phyloP scores from a whole-genome alignment of 495 filamentous ascomycete species.

The Terfezia claveryi region DNA sequence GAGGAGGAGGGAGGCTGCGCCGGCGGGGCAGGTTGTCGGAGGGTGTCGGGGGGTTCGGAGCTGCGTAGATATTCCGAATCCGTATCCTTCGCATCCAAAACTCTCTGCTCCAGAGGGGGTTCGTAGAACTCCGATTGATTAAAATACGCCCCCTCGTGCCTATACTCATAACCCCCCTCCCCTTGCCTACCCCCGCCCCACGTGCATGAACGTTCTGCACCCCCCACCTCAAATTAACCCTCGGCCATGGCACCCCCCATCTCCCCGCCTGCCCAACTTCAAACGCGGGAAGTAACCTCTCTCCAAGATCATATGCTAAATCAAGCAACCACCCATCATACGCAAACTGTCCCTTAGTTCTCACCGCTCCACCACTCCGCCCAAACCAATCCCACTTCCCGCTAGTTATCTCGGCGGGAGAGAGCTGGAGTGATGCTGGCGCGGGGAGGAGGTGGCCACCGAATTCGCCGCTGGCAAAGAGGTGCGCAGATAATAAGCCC shows the following conservation, averaged over 20 bases:
- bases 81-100: too few species aligned
- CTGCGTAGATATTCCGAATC: too few species aligned
- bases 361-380: not conserved
- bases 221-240: slow-evolving; percentile 84
- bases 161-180: not conserved
- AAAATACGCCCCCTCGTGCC: not conserved
- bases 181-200: not conserved
- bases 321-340: slow-evolving; percentile 81
- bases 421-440: not conserved
- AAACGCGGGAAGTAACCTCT: slow-evolving; percentile 73
- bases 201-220: slow-evolving; percentile 34
- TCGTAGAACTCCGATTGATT: not conserved
- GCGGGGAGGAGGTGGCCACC: slow-evolving; percentile 6
- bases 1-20: slow-evolving; percentile 78
- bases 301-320: slow-evolving; percentile 61
- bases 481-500: slow-evolving; percentile 73
- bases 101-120: not conserved
- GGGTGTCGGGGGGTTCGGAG: slow-evolving; percentile 31
- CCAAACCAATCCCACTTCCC: not conserved
- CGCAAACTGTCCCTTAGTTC: slow-evolving; percentile 27
- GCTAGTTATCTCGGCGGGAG: not conserved
- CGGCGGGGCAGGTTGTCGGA: slow-evolving; percentile 89
- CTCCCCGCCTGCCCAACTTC: slow-evolving; percentile 44
- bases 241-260: slow-evolving; percentile 65
- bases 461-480: slow-evolving; percentile 74